A percentile compares a stretch with the other conserved stretches of the same genome.
phyloP scores from a whole-genome alignment of 75 land plant genomes.

The Larix kaempferi region DNA sequence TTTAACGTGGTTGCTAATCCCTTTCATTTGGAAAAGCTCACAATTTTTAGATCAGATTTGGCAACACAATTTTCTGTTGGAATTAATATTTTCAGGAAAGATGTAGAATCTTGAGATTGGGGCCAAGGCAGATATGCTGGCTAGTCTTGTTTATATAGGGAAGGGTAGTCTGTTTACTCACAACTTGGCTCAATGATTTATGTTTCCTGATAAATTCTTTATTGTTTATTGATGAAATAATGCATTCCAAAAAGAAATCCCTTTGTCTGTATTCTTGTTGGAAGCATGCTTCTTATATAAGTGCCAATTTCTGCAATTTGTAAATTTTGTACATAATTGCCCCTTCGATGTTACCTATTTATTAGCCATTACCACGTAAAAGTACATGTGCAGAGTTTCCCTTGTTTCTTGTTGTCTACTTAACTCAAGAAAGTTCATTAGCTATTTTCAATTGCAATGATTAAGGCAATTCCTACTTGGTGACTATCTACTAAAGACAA shows the following conservation, averaged over 20 bases:
- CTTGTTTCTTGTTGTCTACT: background rate
- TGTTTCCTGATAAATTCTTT: no score
- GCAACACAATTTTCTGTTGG: no score
- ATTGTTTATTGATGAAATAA: no score
- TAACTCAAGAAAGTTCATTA: background rate
- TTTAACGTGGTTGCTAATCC: no score
- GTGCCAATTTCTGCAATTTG: background rate
- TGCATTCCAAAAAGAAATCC: background rate
- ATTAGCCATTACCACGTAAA: background rate
- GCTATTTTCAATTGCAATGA: background rate
- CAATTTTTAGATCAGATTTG: no score
- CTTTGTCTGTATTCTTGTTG: background rate
- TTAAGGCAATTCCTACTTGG: background rate
- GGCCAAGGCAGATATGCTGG: no score
- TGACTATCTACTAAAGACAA: background rate
- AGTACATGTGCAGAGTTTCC: background rate
- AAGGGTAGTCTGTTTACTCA: no score
- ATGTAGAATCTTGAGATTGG: no score
- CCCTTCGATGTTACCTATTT: background rate
- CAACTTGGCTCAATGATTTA: no score
- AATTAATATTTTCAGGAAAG: no score
- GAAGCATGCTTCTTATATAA: background rate
- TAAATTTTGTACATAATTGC: background rate
- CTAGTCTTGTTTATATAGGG: no score
- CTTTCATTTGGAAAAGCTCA: no score